These are phyloP conservation scores for Tuber aestivum DNA, from an alignment of 495 filamentous ascomycete genomes.

Conservation along the genomic window DNA sequence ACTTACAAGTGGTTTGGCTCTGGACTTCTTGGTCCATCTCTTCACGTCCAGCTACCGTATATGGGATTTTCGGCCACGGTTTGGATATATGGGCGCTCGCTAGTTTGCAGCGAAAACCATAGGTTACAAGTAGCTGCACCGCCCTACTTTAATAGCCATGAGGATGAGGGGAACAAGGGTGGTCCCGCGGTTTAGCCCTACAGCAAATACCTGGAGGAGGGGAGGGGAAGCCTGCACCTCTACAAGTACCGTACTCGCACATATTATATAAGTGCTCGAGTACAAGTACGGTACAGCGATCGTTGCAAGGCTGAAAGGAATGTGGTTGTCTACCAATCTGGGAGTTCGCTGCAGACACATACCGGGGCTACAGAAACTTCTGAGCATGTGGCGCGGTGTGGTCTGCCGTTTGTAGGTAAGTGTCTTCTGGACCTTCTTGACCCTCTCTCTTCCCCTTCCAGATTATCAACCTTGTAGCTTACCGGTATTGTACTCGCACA, in stretches of 20 bases:
- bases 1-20: background rate
- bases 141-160: background rate
- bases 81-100: background rate
- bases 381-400: background rate
- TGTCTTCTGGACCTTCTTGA: background rate
- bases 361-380: background rate
- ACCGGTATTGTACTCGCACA: background rate
- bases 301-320: conserved; percentile 1
- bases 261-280: too few species aligned
- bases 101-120: background rate
- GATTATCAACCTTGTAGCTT: background rate
- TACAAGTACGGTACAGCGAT: background rate
- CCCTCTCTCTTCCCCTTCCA: background rate
- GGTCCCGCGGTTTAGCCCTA: background rate
- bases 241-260: too few species aligned
- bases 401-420: background rate
- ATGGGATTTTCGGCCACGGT: background rate
- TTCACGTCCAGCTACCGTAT: background rate
- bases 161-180: background rate
- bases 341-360: background rate
- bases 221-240: background rate
- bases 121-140: background rate
- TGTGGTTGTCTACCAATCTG: background rate
- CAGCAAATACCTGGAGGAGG: background rate
- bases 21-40: background rate